A percentile compares a stretch with the other conserved stretches of the same genome.
Conservation (phyloP, 208 protist species). For the Trypanosoma avium region DNA sequence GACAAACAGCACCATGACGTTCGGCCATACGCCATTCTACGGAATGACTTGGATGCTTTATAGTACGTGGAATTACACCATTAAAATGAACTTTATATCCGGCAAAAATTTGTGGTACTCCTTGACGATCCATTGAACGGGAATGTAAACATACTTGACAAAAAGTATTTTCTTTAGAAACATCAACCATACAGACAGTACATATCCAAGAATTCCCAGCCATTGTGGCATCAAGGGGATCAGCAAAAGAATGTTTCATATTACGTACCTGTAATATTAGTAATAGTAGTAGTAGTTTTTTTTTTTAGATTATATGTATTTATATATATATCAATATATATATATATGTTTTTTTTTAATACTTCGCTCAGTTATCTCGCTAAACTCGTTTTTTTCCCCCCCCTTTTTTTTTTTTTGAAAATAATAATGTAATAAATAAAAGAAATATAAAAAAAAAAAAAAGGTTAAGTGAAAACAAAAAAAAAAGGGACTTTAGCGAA, state of each 20-base stretch:
- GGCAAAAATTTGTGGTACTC: conserved; percentile 85
- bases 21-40: conserved; percentile 92
- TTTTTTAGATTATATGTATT: neutral
- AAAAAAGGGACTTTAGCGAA: too few species aligned
- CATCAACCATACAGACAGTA: conserved; percentile 52
- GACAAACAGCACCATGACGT: conserved; percentile 79
- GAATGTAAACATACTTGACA: conserved; percentile 70
- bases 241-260: conserved; percentile 1
- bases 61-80: conserved; percentile 81
- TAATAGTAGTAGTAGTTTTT: too few species aligned
- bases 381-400: too few species aligned
- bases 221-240: conserved; percentile 13
- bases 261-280: too few species aligned
- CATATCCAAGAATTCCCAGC: conserved; percentile 48
- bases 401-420: too few species aligned
- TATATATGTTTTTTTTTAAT: neutral
- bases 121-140: conserved; percentile 65
- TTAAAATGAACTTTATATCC: conserved; percentile 88
- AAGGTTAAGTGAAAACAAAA: too few species aligned
- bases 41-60: conserved; percentile 82
- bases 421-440: too few species aligned
- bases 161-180: conserved; percentile 43
- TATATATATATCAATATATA: neutral
- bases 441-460: too few species aligned
- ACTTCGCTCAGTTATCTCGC: too few species aligned